A percentile compares a stretch with the other conserved stretches of the same genome.
Conservation (phyloP, 345 rosid genomes). For the Rubroshorea leprosula region DNA sequence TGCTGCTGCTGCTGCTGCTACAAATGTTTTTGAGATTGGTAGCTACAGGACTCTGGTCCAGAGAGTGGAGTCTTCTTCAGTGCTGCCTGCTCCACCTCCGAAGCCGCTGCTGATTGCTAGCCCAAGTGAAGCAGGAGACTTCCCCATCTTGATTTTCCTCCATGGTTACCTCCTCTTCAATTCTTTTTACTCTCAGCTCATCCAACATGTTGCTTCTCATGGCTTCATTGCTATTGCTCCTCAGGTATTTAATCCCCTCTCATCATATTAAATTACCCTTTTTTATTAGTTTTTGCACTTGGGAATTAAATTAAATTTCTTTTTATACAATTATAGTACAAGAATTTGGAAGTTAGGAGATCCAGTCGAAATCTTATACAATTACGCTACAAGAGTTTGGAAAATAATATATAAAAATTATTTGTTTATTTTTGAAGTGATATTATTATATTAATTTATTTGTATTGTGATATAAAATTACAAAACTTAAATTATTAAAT, state of each 20-base stretch:
- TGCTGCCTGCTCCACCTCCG: conserved; percentile 37
- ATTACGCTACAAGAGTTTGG: too few species aligned
- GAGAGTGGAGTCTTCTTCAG: conserved; percentile 24
- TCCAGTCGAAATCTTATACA: too few species aligned
- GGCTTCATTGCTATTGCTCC: conserved; percentile 91
- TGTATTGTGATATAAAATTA: too few species aligned
- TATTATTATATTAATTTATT: too few species aligned
- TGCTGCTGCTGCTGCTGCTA: conserved; percentile 8
- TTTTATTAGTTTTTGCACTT: neutral
- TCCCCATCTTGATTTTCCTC: conserved; percentile 65
- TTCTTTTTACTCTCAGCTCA: conserved; percentile 81
- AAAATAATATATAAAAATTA: too few species aligned
- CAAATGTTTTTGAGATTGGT: conserved; percentile 41
- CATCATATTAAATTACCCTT: too few species aligned
- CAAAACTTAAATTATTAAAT: too few species aligned
- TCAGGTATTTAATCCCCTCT: conserved; percentile 47
- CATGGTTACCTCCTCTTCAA: conserved; percentile 81
- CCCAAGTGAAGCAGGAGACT: conserved; percentile 63
- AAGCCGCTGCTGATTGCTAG: conserved; percentile 63
- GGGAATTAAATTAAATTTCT: too few species aligned
- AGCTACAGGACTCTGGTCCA: conserved; percentile 34
- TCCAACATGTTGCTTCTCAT: conserved; percentile 80
- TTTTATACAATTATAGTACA: too few species aligned
- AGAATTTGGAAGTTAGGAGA: too few species aligned
- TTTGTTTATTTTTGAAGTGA: too few species aligned